Percentiles rank a stretch among this genome's conserved stretches.
Conservation (phyloP, 2,329 filamentous ascomycete species). For the Sporothrix brasiliensis region DNA sequence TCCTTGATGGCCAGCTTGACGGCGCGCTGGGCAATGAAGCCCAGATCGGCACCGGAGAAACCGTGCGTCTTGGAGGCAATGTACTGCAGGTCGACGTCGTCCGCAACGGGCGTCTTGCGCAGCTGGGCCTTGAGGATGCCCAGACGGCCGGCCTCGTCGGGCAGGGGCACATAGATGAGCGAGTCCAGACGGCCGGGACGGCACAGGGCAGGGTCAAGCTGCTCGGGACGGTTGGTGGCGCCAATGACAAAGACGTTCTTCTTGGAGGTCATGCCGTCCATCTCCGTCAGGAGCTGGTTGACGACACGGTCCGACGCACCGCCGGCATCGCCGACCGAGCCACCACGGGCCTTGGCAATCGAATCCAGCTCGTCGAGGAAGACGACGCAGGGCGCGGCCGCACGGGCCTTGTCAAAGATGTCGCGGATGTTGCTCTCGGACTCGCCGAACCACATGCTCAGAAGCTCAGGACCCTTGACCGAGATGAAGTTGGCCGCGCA, state of each 20-base stretch:
- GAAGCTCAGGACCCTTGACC: constrained; percentile 94
- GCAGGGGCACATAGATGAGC: constrained; percentile 95
- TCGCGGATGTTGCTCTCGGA: constrained; percentile 99
- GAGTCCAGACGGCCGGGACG: constrained; percentile 98
- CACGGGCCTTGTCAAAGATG: constrained; percentile 99
- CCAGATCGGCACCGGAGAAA: constrained; percentile 99
- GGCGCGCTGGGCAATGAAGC: constrained; percentile 97
- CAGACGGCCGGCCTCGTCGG: constrained; percentile 85
- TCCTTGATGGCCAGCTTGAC: constrained; percentile 99
- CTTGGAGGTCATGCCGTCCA: constrained; percentile 99
- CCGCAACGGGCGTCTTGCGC: constrained; percentile 91
- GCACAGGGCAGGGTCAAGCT: constrained; percentile 96
- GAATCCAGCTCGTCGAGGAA: constrained; percentile 99
- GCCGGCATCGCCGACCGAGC: constrained; percentile 91
- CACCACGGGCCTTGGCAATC: constrained; percentile 98
- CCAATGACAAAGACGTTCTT: constrained; percentile 99
- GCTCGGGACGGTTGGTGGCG: constrained; percentile 97
- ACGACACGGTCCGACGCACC: constrained; percentile 99
- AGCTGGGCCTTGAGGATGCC: constrained; percentile 94
- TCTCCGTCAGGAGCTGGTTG: constrained; percentile 98
- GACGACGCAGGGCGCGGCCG: constrained; percentile 95
- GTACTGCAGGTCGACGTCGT: constrained; percentile 84
- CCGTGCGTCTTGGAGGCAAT: constrained; percentile 97
- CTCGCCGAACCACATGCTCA: constrained; percentile 99
- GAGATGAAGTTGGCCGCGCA: constrained; percentile 99